Conservation (phyloP, 164 flowering plant species). For the Platanus orientalis region DNA sequence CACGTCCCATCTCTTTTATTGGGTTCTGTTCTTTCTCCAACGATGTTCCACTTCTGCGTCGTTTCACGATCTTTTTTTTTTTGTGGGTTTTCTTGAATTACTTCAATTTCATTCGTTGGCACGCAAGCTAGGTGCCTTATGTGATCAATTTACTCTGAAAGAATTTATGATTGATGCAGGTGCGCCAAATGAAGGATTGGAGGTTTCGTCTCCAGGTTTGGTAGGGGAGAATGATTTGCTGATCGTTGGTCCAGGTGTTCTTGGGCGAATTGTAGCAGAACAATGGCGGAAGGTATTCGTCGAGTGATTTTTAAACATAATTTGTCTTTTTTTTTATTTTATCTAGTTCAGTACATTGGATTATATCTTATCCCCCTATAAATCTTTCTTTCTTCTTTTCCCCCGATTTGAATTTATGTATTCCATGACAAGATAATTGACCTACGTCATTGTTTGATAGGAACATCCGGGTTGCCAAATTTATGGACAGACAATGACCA, state of each 20-base stretch:
- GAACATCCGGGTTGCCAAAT: conserved; percentile 78
- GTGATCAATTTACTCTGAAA: too few species aligned
- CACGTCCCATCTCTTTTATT: too few species aligned
- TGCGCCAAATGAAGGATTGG: conserved; percentile 27
- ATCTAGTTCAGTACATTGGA: too few species aligned
- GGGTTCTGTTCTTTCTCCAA: too few species aligned
- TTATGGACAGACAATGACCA: conserved; percentile 71
- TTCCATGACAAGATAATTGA: background rate
- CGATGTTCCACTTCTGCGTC: too few species aligned
- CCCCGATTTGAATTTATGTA: background rate
- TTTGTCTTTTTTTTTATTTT: background rate
- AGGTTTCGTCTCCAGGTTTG: conserved; percentile 29
- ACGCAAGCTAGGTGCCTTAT: too few species aligned
- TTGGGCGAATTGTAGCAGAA: conserved; percentile 78
- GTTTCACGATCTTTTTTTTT: background rate
- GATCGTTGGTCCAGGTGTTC: conserved; percentile 90
- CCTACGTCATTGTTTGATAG: conserved; percentile 26
- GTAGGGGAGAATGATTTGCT: conserved; percentile 59
- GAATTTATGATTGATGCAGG: conserved; percentile 24
- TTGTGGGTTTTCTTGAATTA: too few species aligned
- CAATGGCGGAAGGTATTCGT: conserved; percentile 71
- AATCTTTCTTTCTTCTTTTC: too few species aligned
- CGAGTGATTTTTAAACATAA: background rate
- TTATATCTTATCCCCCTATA: too few species aligned
- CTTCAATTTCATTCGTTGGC: too few species aligned